Conservation (phyloP, 768 basidiomycete genomes). For the Termitomyces titanicus region DNA sequence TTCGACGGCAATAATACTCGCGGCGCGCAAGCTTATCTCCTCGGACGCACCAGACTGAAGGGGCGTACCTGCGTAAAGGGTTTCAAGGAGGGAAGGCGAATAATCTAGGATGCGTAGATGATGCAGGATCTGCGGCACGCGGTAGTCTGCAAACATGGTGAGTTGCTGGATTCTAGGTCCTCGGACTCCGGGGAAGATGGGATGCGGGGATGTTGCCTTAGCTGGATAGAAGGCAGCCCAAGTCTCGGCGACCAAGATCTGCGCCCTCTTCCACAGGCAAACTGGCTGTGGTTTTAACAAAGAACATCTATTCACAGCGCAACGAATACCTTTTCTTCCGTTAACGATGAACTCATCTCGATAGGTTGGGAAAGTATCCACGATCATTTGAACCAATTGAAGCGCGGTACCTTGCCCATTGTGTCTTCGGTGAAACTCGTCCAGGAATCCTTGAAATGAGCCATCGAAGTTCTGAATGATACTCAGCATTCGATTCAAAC, state of each 20-base stretch:
- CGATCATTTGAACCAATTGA: conserved; percentile 68
- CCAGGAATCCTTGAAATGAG: conserved; percentile 65
- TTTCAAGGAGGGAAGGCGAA: conserved; percentile 52
- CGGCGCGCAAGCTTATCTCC: conserved; percentile 77
- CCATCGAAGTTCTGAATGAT: conserved; percentile 56
- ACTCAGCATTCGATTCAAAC: not conserved
- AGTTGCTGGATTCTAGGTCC: conserved; percentile 65
- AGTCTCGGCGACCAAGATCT: conserved; percentile 86
- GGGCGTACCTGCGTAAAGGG: conserved; percentile 40
- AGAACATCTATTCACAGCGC: not conserved
- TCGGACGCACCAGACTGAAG: conserved; percentile 58
- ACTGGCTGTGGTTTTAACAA: conserved; percentile 38
- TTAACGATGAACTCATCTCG: conserved; percentile 62
- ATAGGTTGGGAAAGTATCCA: conserved; percentile 70
- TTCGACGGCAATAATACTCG: conserved; percentile 80
- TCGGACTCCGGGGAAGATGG: conserved; percentile 59
- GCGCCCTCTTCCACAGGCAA: conserved; percentile 85
- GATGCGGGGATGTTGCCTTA: conserved; percentile 46
- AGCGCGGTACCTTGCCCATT: conserved; percentile 61
- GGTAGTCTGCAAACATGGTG: conserved; percentile 95
- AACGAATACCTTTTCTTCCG: conserved; percentile 51
- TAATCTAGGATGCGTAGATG: conserved; percentile 77
- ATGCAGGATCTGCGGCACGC: conserved; percentile 88
- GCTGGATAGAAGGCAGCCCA: conserved; percentile 89
- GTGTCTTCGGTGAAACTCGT: conserved; percentile 53